A percentile compares a stretch with the other conserved stretches of the same genome.
phyloP scores from a whole-genome alignment of 257 asterid species.

The Cruciata laevipes region DNA sequence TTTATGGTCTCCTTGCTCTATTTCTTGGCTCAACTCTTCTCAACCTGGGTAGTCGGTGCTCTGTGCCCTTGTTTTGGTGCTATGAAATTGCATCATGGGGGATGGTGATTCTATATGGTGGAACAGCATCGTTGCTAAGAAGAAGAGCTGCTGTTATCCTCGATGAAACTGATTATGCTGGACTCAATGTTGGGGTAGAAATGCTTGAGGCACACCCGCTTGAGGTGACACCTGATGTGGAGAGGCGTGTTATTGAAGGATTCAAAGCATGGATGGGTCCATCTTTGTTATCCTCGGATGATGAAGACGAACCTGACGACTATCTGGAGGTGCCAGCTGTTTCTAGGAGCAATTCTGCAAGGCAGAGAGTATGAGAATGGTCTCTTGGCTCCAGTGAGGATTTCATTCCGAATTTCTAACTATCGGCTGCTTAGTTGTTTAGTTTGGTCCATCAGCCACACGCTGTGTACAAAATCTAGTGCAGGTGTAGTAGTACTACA shows the following conservation, averaged over 20 bases:
- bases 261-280: conserved; percentile 98
- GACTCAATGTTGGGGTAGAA: conserved; percentile 67
- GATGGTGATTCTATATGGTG: conserved; percentile 71
- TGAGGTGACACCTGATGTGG: conserved; percentile 74
- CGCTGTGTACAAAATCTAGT: conserved; percentile 15
- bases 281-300: conserved; percentile 73
- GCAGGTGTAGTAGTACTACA: neutral
- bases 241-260: conserved; percentile 74
- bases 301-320: conserved; percentile 77
- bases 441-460: conserved; percentile 1
- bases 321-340: conserved; percentile 45
- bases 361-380: conserved; percentile 46
- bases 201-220: conserved; percentile 78
- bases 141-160: conserved; percentile 60
- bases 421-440: neutral
- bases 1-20: conserved; percentile 78
- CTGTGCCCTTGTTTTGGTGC: conserved; percentile 93
- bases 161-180: conserved; percentile 51
- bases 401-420: conserved; percentile 1
- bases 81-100: conserved; percentile 81
- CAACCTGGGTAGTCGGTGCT: conserved; percentile 87
- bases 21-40: conserved; percentile 93
- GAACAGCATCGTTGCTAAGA: conserved; percentile 58
- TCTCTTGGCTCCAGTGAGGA: neutral
- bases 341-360: conserved; percentile 36